Evolutionary conservation across 2,329 filamentous ascomycete species (phyloP).

Genomic region (Colletotrichum coccodes): DNA sequence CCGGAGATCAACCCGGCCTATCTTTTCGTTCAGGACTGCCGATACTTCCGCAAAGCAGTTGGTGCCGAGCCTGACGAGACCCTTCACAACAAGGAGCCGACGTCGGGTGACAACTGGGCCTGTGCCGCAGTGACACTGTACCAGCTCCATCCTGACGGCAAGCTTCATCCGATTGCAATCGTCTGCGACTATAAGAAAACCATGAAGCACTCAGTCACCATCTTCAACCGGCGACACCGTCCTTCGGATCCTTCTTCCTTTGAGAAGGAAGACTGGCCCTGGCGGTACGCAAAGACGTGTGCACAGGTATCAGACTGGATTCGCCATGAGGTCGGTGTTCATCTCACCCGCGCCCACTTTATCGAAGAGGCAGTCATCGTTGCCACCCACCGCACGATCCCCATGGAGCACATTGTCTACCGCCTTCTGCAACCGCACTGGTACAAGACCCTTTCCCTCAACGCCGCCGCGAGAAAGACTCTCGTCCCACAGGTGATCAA

Average conservation of each 20-base stretch:
- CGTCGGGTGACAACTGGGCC: constrained; percentile 39
- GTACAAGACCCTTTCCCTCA: constrained; percentile 60
- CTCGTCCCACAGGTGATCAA: constrained; percentile 57
- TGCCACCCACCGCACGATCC: constrained; percentile 53
- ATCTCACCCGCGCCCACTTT: constrained; percentile 56
- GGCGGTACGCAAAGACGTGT: constrained; percentile 63
- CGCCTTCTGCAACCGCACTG: constrained; percentile 57
- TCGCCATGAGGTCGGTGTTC: constrained; percentile 57
- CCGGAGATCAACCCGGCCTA: constrained; percentile 40
- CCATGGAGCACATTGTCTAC: constrained; percentile 54
- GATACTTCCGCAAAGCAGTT: constrained; percentile 52
- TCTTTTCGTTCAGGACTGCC: constrained; percentile 55
- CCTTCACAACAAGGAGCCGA: constrained; percentile 41
- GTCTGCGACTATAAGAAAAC: constrained; percentile 56
- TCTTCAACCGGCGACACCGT: constrained; percentile 58
- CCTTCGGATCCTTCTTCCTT: constrained; percentile 40
- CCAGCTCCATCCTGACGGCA: constrained; percentile 53
- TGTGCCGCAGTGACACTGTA: constrained; percentile 55
- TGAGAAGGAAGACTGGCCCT: constrained; percentile 58
- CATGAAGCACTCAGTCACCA: constrained; percentile 49
- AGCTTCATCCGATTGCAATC: constrained; percentile 59
- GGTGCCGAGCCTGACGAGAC: constrained; percentile 40
- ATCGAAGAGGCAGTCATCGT: constrained; percentile 61
- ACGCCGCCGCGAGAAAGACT: constrained; percentile 54
- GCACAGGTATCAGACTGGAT: constrained; percentile 59